Evolutionary conservation across 1,139 yeast genomes (phyloP).

Genomic region (Pneumocystis canis): DNA sequence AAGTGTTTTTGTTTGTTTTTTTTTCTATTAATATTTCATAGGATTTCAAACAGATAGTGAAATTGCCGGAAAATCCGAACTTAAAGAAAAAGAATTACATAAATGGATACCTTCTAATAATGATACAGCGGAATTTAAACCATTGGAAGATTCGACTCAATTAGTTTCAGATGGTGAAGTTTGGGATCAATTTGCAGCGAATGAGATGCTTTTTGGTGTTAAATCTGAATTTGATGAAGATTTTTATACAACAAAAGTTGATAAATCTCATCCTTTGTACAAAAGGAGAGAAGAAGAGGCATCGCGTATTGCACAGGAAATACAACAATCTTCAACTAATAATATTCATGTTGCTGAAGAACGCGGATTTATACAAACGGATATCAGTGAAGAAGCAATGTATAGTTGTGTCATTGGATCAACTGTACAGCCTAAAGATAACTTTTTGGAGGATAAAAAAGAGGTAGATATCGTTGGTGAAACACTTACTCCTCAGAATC

Average conservation of each 20-base stretch:
- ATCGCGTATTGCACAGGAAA: constrained; percentile 65
- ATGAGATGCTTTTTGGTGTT: constrained; percentile 77
- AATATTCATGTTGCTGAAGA: constrained; percentile 83
- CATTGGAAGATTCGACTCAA: constrained; percentile 29
- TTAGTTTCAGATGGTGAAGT: constrained; percentile 20
- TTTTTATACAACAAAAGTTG: constrained; percentile 72
- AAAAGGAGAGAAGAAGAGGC: constrained; percentile 53
- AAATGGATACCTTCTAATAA: constrained; percentile 70
- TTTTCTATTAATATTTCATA: not conserved
- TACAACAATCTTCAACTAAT: constrained; percentile 48
- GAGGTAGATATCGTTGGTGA: not conserved
- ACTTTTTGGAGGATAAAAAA: not conserved
- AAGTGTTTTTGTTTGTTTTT: not conserved
- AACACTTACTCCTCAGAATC: constrained; percentile 6
- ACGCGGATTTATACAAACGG: constrained; percentile 67
- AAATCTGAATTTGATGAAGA: constrained; percentile 78
- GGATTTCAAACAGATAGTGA: constrained; percentile 72
- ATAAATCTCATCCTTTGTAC: constrained; percentile 63
- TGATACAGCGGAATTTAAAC: constrained; percentile 20
- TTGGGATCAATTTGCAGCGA: constrained; percentile 93
- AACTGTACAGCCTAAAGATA: constrained; percentile 16
- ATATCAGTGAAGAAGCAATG: constrained; percentile 88
- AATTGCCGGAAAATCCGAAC: constrained; percentile 36
- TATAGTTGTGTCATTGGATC: constrained; percentile 73
- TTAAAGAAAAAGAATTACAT: constrained; percentile 58